Percentiles rank a stretch among this genome's conserved stretches.
These are phyloP conservation scores for Anthostomella pinea DNA, from an alignment of 2,329 filamentous ascomycete genomes.

Conservation along the genomic window DNA sequence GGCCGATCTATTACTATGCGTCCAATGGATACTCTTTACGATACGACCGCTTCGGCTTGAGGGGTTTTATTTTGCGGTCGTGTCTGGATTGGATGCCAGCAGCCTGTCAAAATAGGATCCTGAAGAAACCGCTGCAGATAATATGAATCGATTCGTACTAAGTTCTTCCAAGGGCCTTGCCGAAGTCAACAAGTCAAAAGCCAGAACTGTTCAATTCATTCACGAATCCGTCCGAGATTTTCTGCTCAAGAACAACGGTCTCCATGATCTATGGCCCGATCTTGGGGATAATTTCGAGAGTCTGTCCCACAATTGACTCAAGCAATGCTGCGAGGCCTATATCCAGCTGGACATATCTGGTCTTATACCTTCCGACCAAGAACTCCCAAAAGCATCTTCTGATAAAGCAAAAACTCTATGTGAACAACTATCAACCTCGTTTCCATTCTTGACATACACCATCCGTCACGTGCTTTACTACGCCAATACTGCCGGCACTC, in stretches of 20 bases:
- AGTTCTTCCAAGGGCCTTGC: constrained; percentile 49
- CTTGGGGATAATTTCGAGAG: constrained; percentile 38
- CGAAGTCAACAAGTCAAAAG: constrained; percentile 35
- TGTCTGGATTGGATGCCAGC: too few relatives aligned
- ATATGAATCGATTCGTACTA: constrained; percentile 35
- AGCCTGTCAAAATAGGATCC: too few relatives aligned
- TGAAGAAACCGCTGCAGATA: too few relatives aligned
- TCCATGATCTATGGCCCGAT: constrained; percentile 30
- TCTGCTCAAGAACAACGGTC: constrained; percentile 36
- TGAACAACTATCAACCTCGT: neutral
- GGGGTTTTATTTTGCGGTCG: too few relatives aligned
- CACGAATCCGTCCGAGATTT: constrained; percentile 50
- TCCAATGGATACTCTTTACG: too few relatives aligned
- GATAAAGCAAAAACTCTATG: neutral
- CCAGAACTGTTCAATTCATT: constrained; percentile 47
- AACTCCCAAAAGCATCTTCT: neutral
- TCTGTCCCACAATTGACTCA: constrained; percentile 37
- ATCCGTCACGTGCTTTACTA: constrained; percentile 5
- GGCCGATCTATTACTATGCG: too few relatives aligned
- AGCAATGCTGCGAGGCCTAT: too few relatives aligned
- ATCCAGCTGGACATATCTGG: too few relatives aligned
- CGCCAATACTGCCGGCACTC: too few relatives aligned
- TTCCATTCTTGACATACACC: constrained; percentile 12
- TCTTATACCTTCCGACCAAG: neutral
- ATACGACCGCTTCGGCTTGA: too few relatives aligned